Evolutionary conservation across 441 rosid genomes (phyloP), one percentile per base, ranked within the genome.

Genomic region (Aleurites moluccanus): DNA sequence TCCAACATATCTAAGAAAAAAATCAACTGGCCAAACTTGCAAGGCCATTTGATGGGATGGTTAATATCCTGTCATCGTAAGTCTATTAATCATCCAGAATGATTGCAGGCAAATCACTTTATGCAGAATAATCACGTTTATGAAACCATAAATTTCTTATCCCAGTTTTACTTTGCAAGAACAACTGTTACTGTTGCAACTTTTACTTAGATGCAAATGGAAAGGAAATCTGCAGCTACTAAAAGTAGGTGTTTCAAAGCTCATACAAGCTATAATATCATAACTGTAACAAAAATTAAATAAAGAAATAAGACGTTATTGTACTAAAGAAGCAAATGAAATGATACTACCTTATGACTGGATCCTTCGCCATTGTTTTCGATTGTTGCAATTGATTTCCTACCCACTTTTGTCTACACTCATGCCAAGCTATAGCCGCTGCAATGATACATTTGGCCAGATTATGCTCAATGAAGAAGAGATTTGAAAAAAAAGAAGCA

Each of bases 391-490:
- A 82, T 76, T 77, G 83, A 74, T 89, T 94, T 77, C 98, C 91
- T 15, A 85, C 83, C 98, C 97, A 93, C 85, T 79, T 90, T 78
- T 81, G 86, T 80, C 98, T 86, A 76, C 33, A 86, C 77, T 93
- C 97, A 69, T 87, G 87, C 97, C 98, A 93, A 35, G 89, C 73
- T 69, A 77, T 78, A 71, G 82, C 93, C 76, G 91, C 98, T 93
- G 73, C 57, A 68, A 38, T 73, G 64, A 75, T 50, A 73, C 20
- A 72, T 77, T 73, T 27, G 75, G 60, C 45, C 27, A 75, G 33
- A n/a, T 49, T 74, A 68, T 56, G 71, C 72, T 77, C 59, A 74
- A 66, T 21, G 28, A 63, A 27, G 40, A 47, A 33, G 21, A 8
- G 25, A 42, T 20, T 5, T 53, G 28, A 44, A 57, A 11, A 38